phyloP scores from a whole-genome alignment of 768 basidiomycete species.

The Cyclocybe cylindracea region DNA sequence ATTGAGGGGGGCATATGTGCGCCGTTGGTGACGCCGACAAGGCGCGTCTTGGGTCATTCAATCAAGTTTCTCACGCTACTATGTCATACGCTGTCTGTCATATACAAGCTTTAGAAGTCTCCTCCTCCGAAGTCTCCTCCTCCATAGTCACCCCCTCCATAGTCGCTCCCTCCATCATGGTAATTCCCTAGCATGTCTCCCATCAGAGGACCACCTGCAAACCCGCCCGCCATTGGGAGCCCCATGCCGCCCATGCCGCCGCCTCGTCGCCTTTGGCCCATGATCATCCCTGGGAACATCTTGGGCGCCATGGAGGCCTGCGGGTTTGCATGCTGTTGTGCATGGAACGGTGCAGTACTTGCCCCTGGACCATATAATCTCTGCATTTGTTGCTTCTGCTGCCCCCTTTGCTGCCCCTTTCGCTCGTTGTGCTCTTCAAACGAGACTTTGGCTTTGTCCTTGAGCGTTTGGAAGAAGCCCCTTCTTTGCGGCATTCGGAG shows the following conservation, averaged over 20 bases:
- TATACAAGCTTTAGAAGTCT: constrained; percentile 15
- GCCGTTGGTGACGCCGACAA: neutral
- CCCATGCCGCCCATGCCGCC: constrained; percentile 28
- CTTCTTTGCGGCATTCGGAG: constrained; percentile 28
- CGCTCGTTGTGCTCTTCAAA: constrained; percentile 69
- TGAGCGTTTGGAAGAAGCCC: constrained; percentile 60
- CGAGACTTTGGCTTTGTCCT: constrained; percentile 63
- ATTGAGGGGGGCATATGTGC: constrained; percentile 49
- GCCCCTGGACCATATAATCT: constrained; percentile 4
- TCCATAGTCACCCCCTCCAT: constrained; percentile 20
- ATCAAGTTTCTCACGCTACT: constrained; percentile 15
- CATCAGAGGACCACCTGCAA: constrained; percentile 52
- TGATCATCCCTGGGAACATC: constrained; percentile 4
- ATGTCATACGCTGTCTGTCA: neutral
- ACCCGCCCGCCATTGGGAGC: constrained; percentile 42
- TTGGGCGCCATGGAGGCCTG: constrained; percentile 7
- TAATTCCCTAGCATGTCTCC: constrained; percentile 40
- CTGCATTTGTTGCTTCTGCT: constrained; percentile 27
- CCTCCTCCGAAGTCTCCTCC: constrained; percentile 28
- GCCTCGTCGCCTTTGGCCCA: constrained; percentile 6
- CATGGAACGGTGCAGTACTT: constrained; percentile 10
- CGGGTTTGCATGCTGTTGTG: constrained; percentile 22
- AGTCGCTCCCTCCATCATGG: constrained; percentile 23
- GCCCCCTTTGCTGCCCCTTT: constrained; percentile 29
- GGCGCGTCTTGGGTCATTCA: constrained; percentile 5